Conservation (phyloP, 495 filamentous ascomycete species). For the Ramalina peruviana region DNA sequence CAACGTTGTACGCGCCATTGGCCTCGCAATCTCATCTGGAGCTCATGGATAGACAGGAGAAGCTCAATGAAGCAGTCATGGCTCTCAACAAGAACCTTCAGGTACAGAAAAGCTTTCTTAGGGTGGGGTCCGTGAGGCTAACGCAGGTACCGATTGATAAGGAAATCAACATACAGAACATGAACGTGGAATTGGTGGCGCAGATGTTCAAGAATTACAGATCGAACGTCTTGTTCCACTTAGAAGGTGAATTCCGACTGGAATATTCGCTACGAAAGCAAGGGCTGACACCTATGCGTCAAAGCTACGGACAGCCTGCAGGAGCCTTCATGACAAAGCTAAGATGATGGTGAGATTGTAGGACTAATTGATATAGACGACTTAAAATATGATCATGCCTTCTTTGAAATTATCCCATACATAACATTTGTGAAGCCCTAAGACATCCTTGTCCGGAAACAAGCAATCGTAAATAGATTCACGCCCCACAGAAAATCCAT, state of each 20-base stretch:
- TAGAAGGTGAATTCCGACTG: constrained; percentile 58
- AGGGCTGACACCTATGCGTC: background rate
- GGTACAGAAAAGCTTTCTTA: constrained; percentile 28
- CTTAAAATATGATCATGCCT: too few relatives aligned
- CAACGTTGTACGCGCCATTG: constrained; percentile 62
- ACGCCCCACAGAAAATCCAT: too few relatives aligned
- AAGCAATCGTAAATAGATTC: too few relatives aligned
- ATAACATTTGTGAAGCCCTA: too few relatives aligned
- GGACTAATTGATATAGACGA: too few relatives aligned
- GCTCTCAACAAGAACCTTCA: constrained; percentile 84
- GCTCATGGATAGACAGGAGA: constrained; percentile 50
- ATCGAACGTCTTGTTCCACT: constrained; percentile 90
- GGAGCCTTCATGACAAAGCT: constrained; percentile 44
- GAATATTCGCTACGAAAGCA: background rate
- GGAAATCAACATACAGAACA: constrained; percentile 97
- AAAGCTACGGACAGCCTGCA: constrained; percentile 75
- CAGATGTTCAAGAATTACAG: constrained; percentile 99
- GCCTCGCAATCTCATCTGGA: background rate
- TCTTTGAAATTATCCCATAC: too few relatives aligned
- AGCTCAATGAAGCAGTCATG: constrained; percentile 89
- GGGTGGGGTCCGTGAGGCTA: background rate
- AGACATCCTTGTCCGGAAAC: too few relatives aligned
- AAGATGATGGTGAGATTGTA: too few relatives aligned
- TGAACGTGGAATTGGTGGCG: constrained; percentile 94
- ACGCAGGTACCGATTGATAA: constrained; percentile 23